Evolutionary conservation across 2,329 filamentous ascomycete genomes (phyloP).

Genomic region (Samsoniella hepiali): DNA sequence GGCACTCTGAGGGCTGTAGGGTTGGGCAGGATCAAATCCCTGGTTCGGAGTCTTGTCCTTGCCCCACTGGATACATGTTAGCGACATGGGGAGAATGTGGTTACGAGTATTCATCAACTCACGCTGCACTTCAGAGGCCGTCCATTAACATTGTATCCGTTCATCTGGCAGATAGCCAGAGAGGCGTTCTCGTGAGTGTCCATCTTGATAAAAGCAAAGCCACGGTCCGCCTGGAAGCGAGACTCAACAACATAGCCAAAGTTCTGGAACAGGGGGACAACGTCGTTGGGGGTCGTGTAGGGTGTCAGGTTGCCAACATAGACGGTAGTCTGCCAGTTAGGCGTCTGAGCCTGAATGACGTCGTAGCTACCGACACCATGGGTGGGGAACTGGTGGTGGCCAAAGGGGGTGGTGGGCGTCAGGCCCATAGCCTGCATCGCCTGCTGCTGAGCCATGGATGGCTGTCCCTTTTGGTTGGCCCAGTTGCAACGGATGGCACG

Average conservation of each 20-base stretch:
- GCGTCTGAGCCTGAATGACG: conserved; percentile 92
- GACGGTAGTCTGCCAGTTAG: conserved; percentile 96
- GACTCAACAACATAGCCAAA: conserved; percentile 98
- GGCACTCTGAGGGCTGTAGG: conserved; percentile 70
- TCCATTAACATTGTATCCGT: conserved; percentile 96
- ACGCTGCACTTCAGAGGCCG: conserved; percentile 97
- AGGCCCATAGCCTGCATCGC: conserved; percentile 97
- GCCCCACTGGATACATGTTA: conserved; percentile 71
- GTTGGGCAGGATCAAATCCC: conserved; percentile 73
- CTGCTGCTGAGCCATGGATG: conserved; percentile 95
- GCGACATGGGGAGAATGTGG: conserved; percentile 18
- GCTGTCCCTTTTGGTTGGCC: conserved; percentile 99
- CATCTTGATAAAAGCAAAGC: conserved; percentile 99
- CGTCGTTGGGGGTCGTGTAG: conserved; percentile 93
- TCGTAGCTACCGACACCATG: conserved; percentile 97
- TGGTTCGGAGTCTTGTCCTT: conserved; percentile 91
- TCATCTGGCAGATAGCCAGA: conserved; percentile 97
- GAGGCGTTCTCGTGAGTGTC: conserved; percentile 96
- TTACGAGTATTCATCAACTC: conserved; percentile 44
- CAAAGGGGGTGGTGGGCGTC: conserved; percentile 94
- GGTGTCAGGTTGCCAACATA: conserved; percentile 97
- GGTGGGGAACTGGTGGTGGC: conserved; percentile 96
- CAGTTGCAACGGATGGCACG: conserved; percentile 99
- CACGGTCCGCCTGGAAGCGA: conserved; percentile 94
- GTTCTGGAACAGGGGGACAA: conserved; percentile 98